phyloP scores from a whole-genome alignment of 164 flowering plant genomes.

The Piper longum region DNA sequence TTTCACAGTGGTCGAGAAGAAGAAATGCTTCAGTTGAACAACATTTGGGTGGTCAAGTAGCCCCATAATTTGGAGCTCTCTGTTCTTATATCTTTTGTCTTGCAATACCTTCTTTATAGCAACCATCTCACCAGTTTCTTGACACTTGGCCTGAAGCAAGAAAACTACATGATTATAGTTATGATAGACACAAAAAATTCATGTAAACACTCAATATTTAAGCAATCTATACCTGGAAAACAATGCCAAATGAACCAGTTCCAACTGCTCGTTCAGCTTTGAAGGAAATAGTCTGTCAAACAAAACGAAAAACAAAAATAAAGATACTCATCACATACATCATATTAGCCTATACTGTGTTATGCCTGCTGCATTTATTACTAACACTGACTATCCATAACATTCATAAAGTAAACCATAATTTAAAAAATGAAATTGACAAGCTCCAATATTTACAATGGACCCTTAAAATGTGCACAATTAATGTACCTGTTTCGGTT shows the following conservation, averaged over 20 bases:
- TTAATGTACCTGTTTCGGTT: slow-evolving; percentile 54
- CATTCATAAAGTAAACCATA: no score
- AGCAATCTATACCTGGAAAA: slow-evolving; percentile 50
- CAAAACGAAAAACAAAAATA: background rate
- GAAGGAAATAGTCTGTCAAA: slow-evolving; percentile 68
- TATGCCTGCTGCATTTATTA: slow-evolving; percentile 11
- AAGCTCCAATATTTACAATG: no score
- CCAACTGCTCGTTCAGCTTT: slow-evolving; percentile 99
- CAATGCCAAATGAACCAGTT: slow-evolving; percentile 99
- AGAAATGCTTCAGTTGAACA: slow-evolving; percentile 64
- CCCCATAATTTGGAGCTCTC: slow-evolving; percentile 90
- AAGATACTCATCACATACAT: background rate
- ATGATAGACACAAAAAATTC: slow-evolving; percentile 20
- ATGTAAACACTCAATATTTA: slow-evolving; percentile 60
- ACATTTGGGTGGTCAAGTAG: slow-evolving; percentile 79
- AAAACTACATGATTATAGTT: background rate
- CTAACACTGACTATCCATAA: no score
- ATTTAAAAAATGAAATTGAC: no score
- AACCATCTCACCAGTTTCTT: slow-evolving; percentile 81
- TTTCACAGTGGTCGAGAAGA: slow-evolving; percentile 83
- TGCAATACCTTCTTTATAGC: slow-evolving; percentile 99
- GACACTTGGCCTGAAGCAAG: slow-evolving; percentile 65
- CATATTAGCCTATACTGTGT: no score
- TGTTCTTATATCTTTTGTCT: slow-evolving; percentile 94
- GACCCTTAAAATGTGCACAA: no score